A percentile compares a stretch with the other conserved stretches of the same genome.
These are phyloP conservation scores for Ammopiptanthus mongolicus DNA, from an alignment of 306 rosid genomes.

Conservation along the genomic window DNA sequence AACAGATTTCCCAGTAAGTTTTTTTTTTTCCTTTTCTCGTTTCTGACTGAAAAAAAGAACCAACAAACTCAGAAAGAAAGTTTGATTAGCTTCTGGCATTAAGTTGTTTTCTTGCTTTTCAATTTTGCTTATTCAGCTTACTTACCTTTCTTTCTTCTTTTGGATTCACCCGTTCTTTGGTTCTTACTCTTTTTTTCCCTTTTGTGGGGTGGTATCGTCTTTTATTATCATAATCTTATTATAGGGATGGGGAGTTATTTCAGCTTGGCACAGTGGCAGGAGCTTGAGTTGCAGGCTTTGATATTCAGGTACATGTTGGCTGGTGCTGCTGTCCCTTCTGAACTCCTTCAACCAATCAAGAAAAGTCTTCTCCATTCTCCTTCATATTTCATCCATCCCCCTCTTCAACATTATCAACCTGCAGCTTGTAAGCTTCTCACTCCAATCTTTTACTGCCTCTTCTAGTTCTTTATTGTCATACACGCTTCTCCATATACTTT, in stretches of 20 bases:
- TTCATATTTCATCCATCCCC: slow-evolving; percentile 47
- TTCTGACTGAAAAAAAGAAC: not conserved
- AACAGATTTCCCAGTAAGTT: slow-evolving; percentile 62
- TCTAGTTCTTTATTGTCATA: no score
- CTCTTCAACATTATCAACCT: slow-evolving; percentile 65
- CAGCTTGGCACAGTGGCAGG: slow-evolving; percentile 89
- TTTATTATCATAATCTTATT: not conserved
- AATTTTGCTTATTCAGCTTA: slow-evolving; percentile 2
- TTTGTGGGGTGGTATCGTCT: not conserved
- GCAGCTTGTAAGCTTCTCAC: slow-evolving; percentile 55
- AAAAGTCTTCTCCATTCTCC: slow-evolving; percentile 61
- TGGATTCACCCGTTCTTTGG: not conserved
- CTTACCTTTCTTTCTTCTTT: not conserved
- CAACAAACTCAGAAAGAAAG: not conserved
- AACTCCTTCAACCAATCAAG: slow-evolving; percentile 84
- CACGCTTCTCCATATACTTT: not conserved
- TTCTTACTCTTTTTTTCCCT: not conserved
- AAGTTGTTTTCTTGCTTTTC: slow-evolving; percentile 18
- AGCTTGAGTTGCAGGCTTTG: slow-evolving; percentile 90
- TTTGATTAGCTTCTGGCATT: slow-evolving; percentile 11
- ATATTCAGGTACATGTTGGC: slow-evolving; percentile 84
- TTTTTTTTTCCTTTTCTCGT: not conserved
- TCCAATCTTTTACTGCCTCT: not conserved
- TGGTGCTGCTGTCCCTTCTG: slow-evolving; percentile 83
- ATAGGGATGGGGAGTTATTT: slow-evolving; percentile 79